Percentiles rank a stretch among this genome's conserved stretches.
phyloP scores from a whole-genome alignment of 1,284 basidiomycete genomes.

The Trametes hirsuta region DNA sequence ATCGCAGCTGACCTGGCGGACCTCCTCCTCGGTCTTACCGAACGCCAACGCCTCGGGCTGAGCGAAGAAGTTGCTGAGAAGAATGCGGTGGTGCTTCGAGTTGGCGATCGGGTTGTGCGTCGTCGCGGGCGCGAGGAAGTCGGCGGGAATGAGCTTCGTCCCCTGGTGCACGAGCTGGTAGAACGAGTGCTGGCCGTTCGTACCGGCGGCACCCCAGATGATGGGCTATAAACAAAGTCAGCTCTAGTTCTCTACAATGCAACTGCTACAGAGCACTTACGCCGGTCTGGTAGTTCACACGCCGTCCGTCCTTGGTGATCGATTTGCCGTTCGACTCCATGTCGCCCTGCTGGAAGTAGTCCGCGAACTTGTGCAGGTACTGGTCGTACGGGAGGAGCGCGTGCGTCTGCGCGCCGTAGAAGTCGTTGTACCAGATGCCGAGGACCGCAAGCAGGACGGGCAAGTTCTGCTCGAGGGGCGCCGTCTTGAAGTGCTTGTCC shows the following conservation, averaged over 20 bases:
- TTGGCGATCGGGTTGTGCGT: constrained; percentile 88
- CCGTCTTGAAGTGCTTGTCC: constrained; percentile 94
- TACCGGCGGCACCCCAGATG: constrained; percentile 98
- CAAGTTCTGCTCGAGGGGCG: constrained; percentile 89
- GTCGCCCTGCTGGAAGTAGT: constrained; percentile 99
- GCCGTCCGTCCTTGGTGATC: constrained; percentile 90
- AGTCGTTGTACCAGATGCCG: constrained; percentile 99
- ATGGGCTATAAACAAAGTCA: constrained; percentile 66
- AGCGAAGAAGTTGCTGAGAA: constrained; percentile 98
- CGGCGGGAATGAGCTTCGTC: constrained; percentile 90
- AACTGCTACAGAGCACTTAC: constrained; percentile 49
- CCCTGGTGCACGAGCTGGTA: constrained; percentile 98
- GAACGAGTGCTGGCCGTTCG: constrained; percentile 99
- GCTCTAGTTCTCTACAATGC: not conserved
- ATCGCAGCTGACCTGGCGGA: constrained; percentile 44
- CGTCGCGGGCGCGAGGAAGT: constrained; percentile 95
- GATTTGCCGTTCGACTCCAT: constrained; percentile 99
- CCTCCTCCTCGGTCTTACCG: constrained; percentile 93
- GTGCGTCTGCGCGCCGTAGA: constrained; percentile 95
- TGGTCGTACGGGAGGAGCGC: constrained; percentile 97
- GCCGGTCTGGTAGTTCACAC: constrained; percentile 96
- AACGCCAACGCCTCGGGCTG: constrained; percentile 98
- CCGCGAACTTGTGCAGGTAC: constrained; percentile 98
- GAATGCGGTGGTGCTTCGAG: constrained; percentile 95
- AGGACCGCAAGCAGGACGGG: constrained; percentile 92